Evolutionary conservation across 164 flowering plant genomes (phyloP).

Genomic region (Piper longum): DNA sequence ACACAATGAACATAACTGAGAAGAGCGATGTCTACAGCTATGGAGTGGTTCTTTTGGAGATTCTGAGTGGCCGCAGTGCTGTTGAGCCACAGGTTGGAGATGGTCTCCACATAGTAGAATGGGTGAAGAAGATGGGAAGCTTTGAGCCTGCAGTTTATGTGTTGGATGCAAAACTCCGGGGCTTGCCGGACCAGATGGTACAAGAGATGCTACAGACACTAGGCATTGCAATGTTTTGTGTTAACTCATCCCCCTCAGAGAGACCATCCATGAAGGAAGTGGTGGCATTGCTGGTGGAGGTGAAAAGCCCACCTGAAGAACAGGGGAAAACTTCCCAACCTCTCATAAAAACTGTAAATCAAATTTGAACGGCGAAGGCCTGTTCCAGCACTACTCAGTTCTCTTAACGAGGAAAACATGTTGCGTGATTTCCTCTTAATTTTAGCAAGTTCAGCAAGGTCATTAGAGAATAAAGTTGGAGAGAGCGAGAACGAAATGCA

Average conservation of each 20-base stretch:
- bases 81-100: slow-evolving; percentile 54
- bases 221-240: slow-evolving; percentile 91
- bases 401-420: slow-evolving; percentile 5
- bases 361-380: slow-evolving; percentile 19
- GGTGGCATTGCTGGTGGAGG: slow-evolving; percentile 81
- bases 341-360: slow-evolving; percentile 64
- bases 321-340: slow-evolving; percentile 89
- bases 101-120: slow-evolving; percentile 86
- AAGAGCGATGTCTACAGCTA: slow-evolving; percentile 98
- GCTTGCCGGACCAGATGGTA: slow-evolving; percentile 68
- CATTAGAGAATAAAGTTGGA: neutral
- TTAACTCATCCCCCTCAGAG: slow-evolving; percentile 71
- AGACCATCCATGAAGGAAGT: slow-evolving; percentile 98
- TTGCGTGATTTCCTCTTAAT: slow-evolving; percentile 12
- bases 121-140: slow-evolving; percentile 97
- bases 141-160: slow-evolving; percentile 64
- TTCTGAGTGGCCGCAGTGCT: slow-evolving; percentile 75
- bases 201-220: slow-evolving; percentile 96
- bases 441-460: slow-evolving; percentile 9
- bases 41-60: slow-evolving; percentile 84
- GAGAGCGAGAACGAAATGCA: slow-evolving; percentile 2
- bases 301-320: slow-evolving; percentile 80
- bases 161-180: slow-evolving; percentile 62
- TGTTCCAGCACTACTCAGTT: slow-evolving; percentile 3
- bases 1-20: slow-evolving; percentile 92